These are phyloP conservation scores for Warburgia ugandensis DNA, from an alignment of 164 flowering plant genomes.

Conservation along the genomic window DNA sequence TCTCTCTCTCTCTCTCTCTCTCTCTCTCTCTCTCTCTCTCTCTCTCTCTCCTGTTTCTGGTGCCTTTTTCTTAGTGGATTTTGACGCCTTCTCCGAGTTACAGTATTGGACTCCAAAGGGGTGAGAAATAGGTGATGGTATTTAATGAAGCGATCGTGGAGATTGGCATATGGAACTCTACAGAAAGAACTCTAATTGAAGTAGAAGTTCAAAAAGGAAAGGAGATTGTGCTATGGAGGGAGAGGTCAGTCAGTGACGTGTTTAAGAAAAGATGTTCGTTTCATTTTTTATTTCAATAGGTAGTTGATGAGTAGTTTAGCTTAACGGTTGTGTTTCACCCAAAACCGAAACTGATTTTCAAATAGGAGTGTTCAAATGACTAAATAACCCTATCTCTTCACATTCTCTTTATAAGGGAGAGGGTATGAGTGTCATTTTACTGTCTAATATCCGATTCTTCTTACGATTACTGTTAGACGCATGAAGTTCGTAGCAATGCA, in stretches of 20 bases:
- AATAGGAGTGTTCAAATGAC: too few species aligned
- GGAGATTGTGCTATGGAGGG: conserved; percentile 1
- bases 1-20: too few species aligned
- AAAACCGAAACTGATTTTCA: conserved; percentile 6
- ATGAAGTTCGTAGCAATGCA: too few species aligned
- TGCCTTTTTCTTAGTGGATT: background rate
- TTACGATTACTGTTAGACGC: too few species aligned
- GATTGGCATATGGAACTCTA: too few species aligned
- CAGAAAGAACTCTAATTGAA: too few species aligned
- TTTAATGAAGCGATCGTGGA: background rate
- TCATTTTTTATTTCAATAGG: background rate
- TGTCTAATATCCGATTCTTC: too few species aligned
- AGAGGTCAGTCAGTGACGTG: conserved; percentile 13
- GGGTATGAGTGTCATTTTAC: too few species aligned
- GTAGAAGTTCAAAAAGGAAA: background rate
- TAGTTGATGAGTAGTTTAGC: conserved; percentile 8
- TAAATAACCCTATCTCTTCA: too few species aligned
- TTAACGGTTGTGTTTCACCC: conserved; percentile 4
- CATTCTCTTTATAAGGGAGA: too few species aligned
- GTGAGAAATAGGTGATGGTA: background rate
- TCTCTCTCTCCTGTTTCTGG: background rate
- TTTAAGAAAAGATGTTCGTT: background rate
- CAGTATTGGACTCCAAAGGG: too few species aligned
- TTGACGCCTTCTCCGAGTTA: background rate
- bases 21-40: too few species aligned